Conservation (phyloP, 2,329 filamentous ascomycete genomes). For the Setomelanomma holmii region DNA sequence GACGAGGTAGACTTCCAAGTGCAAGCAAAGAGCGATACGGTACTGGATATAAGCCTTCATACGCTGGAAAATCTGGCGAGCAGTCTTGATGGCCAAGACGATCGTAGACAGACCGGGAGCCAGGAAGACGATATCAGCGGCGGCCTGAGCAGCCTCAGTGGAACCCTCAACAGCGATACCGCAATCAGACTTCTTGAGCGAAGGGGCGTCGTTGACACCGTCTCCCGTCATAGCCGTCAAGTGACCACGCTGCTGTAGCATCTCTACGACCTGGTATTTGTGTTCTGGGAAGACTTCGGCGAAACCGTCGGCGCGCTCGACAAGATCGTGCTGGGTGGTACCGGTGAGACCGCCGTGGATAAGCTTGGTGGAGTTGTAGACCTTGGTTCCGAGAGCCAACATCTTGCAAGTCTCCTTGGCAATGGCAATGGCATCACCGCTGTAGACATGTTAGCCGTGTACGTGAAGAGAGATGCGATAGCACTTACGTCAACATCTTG, state of each 20-base stretch:
- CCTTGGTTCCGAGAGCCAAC: slow-evolving; percentile 79
- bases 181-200: slow-evolving; percentile 76
- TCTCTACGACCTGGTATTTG: slow-evolving; percentile 79
- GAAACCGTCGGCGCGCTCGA: slow-evolving; percentile 76
- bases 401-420: slow-evolving; percentile 85
- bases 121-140: slow-evolving; percentile 77
- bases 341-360: slow-evolving; percentile 78
- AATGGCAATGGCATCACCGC: slow-evolving; percentile 78
- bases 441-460: slow-evolving; percentile 8
- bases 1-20: slow-evolving; percentile 78
- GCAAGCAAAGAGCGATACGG: slow-evolving; percentile 76
- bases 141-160: slow-evolving; percentile 74
- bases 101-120: slow-evolving; percentile 75
- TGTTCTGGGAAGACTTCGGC: slow-evolving; percentile 78
- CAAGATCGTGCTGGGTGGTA: slow-evolving; percentile 76
- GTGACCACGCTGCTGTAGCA: slow-evolving; percentile 76
- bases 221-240: slow-evolving; percentile 80
- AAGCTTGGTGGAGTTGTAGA: slow-evolving; percentile 80
- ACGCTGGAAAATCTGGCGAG: slow-evolving; percentile 77
- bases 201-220: slow-evolving; percentile 76
- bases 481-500: slow-evolving; percentile 72
- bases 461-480: neutral
- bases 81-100: slow-evolving; percentile 75
- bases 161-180: slow-evolving; percentile 77
- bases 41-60: slow-evolving; percentile 82